Evolutionary conservation across 2,329 filamentous ascomycete genomes (phyloP).

Genomic region (Sporothrix brasiliensis): DNA sequence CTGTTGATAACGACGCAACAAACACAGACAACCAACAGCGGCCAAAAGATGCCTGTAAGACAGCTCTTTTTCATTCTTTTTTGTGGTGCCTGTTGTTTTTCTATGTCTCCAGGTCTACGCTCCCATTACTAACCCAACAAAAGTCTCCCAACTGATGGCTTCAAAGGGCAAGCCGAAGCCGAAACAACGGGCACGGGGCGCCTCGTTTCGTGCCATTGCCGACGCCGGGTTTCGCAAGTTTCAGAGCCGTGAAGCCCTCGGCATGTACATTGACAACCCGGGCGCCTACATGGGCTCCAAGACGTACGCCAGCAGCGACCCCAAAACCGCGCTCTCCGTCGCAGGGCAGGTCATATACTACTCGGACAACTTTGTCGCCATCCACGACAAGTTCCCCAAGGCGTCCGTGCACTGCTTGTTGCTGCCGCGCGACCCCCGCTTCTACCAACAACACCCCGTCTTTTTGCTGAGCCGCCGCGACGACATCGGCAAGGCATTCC

Average conservation of each 20-base stretch:
- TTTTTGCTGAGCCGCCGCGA: slow-evolving; percentile 55
- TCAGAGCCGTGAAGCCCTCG: slow-evolving; percentile 61
- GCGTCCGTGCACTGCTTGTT: slow-evolving; percentile 81
- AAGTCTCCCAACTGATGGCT: slow-evolving; percentile 58
- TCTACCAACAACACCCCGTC: slow-evolving; percentile 70
- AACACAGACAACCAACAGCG: background rate
- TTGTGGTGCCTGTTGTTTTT: background rate
- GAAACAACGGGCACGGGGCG: slow-evolving; percentile 32
- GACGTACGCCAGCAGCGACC: background rate
- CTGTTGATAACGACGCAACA: slow-evolving; percentile 3
- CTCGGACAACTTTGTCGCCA: slow-evolving; percentile 70
- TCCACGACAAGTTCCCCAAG: slow-evolving; percentile 86
- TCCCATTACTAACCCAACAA: background rate
- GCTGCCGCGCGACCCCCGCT: slow-evolving; percentile 69
- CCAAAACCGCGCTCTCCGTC: background rate
- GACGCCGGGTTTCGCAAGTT: slow-evolving; percentile 39
- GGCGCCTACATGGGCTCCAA: slow-evolving; percentile 55
- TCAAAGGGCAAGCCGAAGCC: slow-evolving; percentile 48
- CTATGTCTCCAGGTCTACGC: background rate
- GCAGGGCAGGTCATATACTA: slow-evolving; percentile 63
- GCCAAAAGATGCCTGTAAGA: slow-evolving; percentile 18
- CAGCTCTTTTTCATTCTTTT: background rate
- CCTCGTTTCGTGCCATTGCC: slow-evolving; percentile 32
- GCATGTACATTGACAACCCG: slow-evolving; percentile 67
- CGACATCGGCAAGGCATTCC: slow-evolving; percentile 65